phyloP scores from a whole-genome alignment of 371 early-diverging fungal species.

The Mycotypha africana region DNA sequence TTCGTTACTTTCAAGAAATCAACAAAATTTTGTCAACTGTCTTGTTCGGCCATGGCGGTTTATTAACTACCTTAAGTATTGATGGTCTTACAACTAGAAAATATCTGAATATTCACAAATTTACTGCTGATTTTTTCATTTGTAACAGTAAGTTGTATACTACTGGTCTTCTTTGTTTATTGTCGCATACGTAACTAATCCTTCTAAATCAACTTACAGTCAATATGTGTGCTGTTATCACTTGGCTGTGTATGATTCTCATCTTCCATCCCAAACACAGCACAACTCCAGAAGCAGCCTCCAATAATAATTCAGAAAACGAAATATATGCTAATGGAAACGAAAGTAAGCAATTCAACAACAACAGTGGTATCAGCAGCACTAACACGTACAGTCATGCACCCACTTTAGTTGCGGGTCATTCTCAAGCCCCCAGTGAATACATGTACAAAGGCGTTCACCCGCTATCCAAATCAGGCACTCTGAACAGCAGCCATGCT shows the following conservation, averaged over 20 bases:
- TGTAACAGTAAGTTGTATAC: constrained; percentile 48
- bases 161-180: too few species aligned
- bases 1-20: constrained; percentile 47
- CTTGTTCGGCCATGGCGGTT: constrained; percentile 21
- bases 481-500: background rate
- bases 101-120: constrained; percentile 35
- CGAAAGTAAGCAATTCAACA: background rate
- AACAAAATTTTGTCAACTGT: constrained; percentile 33
- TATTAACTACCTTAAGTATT: constrained; percentile 32
- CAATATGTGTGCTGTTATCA: constrained; percentile 20
- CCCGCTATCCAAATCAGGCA: constrained; percentile 10
- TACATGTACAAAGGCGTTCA: constrained; percentile 4
- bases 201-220: too few species aligned
- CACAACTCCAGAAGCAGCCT: background rate
- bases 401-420: constrained; percentile 1
- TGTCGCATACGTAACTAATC: too few species aligned
- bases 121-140: constrained; percentile 42
- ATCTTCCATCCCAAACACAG: constrained; percentile 21
- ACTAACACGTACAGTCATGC: constrained; percentile 6
- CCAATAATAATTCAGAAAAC: background rate
- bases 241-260: constrained; percentile 23
- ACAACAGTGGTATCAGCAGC: constrained; percentile 7
- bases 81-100: constrained; percentile 33
- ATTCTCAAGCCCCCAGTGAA: constrained; percentile 10
- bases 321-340: background rate